Percentiles rank a stretch among this genome's conserved stretches.
These are phyloP conservation scores for Ceratocystis variospora DNA, from an alignment of 2,329 filamentous ascomycete genomes.

Conservation along the genomic window DNA sequence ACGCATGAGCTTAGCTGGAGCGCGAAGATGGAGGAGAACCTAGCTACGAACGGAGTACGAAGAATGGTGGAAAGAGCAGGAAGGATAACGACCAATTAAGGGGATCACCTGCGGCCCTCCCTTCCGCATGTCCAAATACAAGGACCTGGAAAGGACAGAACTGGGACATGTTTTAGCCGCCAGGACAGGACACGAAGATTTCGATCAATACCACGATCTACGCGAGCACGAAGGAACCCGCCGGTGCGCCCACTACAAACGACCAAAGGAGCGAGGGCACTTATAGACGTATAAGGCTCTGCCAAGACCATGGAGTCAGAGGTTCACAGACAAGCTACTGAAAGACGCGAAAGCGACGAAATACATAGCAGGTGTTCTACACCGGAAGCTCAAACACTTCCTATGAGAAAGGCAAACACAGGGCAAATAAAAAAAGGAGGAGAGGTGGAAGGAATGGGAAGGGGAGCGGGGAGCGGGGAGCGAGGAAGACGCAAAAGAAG, in stretches of 20 bases:
- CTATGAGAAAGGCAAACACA: too few species aligned
- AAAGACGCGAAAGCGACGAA: neutral
- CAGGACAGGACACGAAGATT: neutral
- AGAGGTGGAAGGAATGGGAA: too few species aligned
- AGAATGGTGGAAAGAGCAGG: too few species aligned
- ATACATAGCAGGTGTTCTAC: too few species aligned
- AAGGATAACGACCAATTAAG: too few species aligned
- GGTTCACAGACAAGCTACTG: neutral
- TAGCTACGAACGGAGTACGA: neutral
- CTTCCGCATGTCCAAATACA: neutral
- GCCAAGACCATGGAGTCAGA: neutral
- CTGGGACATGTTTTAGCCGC: neutral
- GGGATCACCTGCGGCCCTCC: too few species aligned
- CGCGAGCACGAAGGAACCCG: neutral
- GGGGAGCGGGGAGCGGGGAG: too few species aligned
- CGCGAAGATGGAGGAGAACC: neutral
- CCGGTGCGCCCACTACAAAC: neutral
- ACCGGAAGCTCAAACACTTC: neutral
- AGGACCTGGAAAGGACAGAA: neutral
- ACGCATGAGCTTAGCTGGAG: neutral
- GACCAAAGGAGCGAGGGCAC: neutral
- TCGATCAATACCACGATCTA: neutral
- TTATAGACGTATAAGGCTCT: neutral
- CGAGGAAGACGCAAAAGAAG: too few species aligned
- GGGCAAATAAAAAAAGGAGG: too few species aligned